Base-by-base conservation (phyloP, 192 early-diverging fungal genomes). In the Mortierella alpina region DNA sequence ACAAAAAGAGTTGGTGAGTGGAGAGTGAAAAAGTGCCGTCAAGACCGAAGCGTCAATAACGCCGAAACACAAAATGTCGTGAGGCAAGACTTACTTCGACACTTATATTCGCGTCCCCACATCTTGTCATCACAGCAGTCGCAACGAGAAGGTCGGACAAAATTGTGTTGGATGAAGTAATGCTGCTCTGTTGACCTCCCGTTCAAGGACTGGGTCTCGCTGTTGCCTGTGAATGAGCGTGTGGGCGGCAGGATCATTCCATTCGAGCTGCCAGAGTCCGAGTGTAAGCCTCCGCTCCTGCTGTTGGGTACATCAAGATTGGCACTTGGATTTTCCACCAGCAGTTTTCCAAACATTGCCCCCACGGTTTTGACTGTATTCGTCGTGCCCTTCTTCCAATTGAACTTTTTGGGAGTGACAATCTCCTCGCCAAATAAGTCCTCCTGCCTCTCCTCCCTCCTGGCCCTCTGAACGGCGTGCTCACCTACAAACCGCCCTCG, bases 61-160 rank as follows among this genome's bases (percentile, higher is more conserved):
- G 6, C 12, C 23, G 53, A 22, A 14, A 49, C 15, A 22, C 4
- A 17, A 18, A 58, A 13, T 0, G 6, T 4, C 48, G 13, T 31
- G 1, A 41, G 9, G 48, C 4, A 4, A 6, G 22, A 12, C 55
- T 77, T 87, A 86, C 87, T 63, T 62, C 69, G 65, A 62, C 89
- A 88, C 17, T 80, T 82, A 60, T 84, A 74, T 67, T 88, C 89
- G 44, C 83, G 63, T 9, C 87, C 85, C 86, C 88, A 86, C 57
- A 90, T 82, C 73, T 89, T 89, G 56, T 90, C 89, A 17, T 84
- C 84, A 61, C 89, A 90, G 31, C 66, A 75, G 14, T 85, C 85
- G 60, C 89, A 90, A 14, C 86, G 85, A 4, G 77, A 61, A 12
- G 86, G 84, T 57, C 85, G 74, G 17, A 82, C 41, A 46, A 87